phyloP scores from a whole-genome alignment of 805 yeast genomes.

The Kluyveromyces lactis region DNA sequence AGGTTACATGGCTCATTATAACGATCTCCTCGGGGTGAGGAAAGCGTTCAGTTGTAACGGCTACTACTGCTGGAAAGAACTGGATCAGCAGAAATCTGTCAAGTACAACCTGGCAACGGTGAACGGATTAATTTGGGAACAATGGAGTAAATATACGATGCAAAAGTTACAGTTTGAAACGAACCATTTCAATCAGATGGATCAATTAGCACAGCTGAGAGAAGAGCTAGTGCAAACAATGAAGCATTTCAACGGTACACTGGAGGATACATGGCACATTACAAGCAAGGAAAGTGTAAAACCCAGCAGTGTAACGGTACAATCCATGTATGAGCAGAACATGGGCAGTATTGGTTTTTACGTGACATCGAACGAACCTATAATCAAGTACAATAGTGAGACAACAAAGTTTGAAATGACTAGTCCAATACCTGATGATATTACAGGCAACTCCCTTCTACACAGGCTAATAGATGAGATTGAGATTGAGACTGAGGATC shows the following conservation, averaged over 20 bases:
- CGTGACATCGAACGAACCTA: not conserved
- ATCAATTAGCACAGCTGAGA: not conserved
- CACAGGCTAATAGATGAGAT: too few species aligned
- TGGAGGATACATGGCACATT: too few species aligned
- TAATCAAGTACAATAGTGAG: not conserved
- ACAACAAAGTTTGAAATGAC: too few species aligned
- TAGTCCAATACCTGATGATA: too few species aligned
- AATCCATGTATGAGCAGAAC: not conserved
- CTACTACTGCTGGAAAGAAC: conserved; percentile 15
- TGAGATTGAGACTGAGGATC: too few species aligned
- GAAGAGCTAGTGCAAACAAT: not conserved
- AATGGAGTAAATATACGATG: not conserved
- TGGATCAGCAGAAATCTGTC: not conserved
- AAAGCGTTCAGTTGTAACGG: conserved; percentile 17
- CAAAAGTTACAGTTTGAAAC: not conserved
- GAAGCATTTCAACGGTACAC: too few species aligned
- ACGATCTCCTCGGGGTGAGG: conserved; percentile 11
- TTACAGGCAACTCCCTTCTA: too few species aligned
- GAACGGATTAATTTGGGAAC: not conserved
- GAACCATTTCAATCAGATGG: not conserved
- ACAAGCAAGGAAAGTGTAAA: too few species aligned
- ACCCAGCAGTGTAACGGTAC: too few species aligned
- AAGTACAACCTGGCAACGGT: not conserved
- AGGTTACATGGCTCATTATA: conserved; percentile 23
- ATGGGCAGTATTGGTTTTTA: not conserved